Base-by-base conservation (phyloP, 169 alveolate species). In the Plasmodium vivax region DNA sequence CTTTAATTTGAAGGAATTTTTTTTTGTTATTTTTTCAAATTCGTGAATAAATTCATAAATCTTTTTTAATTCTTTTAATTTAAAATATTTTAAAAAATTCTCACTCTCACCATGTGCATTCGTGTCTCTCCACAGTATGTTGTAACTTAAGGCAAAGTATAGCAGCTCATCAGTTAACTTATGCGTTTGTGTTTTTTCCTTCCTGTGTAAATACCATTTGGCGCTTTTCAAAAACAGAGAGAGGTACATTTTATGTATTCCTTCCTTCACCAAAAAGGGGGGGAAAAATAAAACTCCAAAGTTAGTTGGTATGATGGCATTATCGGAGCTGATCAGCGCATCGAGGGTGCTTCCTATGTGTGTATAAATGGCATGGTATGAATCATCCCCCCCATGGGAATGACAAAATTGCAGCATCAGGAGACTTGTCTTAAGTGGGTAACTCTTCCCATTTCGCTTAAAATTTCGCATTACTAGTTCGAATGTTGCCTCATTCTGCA, bases 21-120 rank as follows among this genome's bases (percentile, higher is more conserved):
- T 47, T 87, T 75, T 75, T 77, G 85, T 87, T 54, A 79, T 77
- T 36, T 87, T 87, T 54, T 87, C 93, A 38, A 87, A 75, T 75
- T 87, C 82, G 82, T 87, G 93, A 75, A 87, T 36, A 75, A 87
- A 77, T 87, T 87, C 82, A 54, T 87, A 87, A 77, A 87, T 75
- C 82, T 34, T 58, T 77, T 68, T 75, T 77, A 87, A 77, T 51
- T 87, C 81, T 75, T 87, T 75, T 87, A 87, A 74, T 38, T 77
- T 87, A 79, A 87, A 87, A 56, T 43, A 56, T 30, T 75, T 87
- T 87, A 87, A 87, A 75, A 87, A 74, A 68, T 8, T 27, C 10
- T 68, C 43, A 0, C n/a, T 38, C 23, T 68, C 14, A 0, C n/a
- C 77, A 68, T 68, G 32, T 68, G 77, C 34, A 68, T 68, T 19